Evolutionary conservation across 148 eudicot species (phyloP).

Genomic region (Beta vulgaris): DNA sequence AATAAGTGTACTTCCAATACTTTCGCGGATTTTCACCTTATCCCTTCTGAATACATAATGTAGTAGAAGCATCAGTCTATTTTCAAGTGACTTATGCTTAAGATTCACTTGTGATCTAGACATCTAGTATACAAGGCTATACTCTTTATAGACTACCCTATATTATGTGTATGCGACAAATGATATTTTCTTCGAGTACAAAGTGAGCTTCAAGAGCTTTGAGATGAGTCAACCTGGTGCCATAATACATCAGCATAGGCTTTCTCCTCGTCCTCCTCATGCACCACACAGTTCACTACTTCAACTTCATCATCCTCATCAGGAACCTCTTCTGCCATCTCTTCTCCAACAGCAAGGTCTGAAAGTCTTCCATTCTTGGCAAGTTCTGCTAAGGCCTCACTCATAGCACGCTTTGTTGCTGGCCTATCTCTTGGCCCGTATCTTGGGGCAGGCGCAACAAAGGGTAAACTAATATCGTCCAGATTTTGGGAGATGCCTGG

Average conservation of each 20-base stretch:
- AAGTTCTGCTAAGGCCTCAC: conserved; percentile 59
- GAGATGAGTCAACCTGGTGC: conserved; percentile 72
- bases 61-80: too few species aligned
- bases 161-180: background rate
- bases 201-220: conserved; percentile 35
- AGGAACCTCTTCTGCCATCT: conserved; percentile 44
- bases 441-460: conserved; percentile 83
- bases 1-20: too few species aligned
- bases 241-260: conserved; percentile 82
- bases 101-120: too few species aligned
- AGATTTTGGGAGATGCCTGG: conserved; percentile 26
- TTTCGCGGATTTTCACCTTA: too few species aligned
- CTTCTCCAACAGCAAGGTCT: conserved; percentile 24
- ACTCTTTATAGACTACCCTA: background rate
- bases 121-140: background rate
- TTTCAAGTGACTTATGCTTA: too few species aligned
- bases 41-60: too few species aligned
- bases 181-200: too few species aligned
- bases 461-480: conserved; percentile 72
- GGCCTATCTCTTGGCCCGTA: conserved; percentile 66
- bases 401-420: conserved; percentile 73
- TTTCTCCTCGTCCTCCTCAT: conserved; percentile 70
- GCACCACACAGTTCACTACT: conserved; percentile 27
- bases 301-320: conserved; percentile 63
- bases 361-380: conserved; percentile 26